Percentiles rank a stretch among this genome's conserved stretches.
Evolutionary conservation across 176 grass and related monocot species (phyloP).

Genomic region (Raddia guianensis): DNA sequence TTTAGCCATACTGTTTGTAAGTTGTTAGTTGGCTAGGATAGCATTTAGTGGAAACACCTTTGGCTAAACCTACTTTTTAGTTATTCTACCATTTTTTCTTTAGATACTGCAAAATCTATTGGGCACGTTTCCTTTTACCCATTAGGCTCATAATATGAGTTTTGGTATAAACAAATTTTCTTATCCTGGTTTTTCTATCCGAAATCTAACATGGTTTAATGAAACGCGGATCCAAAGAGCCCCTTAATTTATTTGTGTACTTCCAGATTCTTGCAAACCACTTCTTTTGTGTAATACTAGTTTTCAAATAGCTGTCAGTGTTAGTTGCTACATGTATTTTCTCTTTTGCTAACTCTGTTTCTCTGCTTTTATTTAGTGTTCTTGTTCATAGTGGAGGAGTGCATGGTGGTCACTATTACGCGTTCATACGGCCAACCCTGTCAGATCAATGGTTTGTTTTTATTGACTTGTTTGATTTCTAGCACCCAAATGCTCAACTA

Average conservation of each 20-base stretch:
- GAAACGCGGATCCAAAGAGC: neutral
- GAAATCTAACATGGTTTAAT: slow-evolving; percentile 7
- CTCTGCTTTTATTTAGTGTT: slow-evolving; percentile 62
- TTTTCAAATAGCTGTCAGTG: neutral
- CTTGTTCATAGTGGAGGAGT: slow-evolving; percentile 97
- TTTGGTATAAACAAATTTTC: neutral
- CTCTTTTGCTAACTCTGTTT: slow-evolving; percentile 39
- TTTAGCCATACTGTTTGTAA: neutral
- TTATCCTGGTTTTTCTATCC: neutral
- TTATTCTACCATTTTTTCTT: neutral
- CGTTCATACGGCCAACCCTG: slow-evolving; percentile 81
- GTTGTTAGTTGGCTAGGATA: slow-evolving; percentile 4
- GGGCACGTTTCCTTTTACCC: neutral
- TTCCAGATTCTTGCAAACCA: slow-evolving; percentile 15
- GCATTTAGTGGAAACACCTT: neutral
- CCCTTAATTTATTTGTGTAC: slow-evolving; percentile 23
- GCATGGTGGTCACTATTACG: slow-evolving; percentile 95
- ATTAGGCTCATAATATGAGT: neutral
- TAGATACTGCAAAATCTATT: neutral
- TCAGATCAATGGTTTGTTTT: slow-evolving; percentile 76
- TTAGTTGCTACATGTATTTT: slow-evolving; percentile 20
- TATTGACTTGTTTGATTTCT: slow-evolving; percentile 25
- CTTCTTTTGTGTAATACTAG: slow-evolving; percentile 14
- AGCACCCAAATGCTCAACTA: slow-evolving; percentile 20
- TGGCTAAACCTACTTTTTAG: neutral